Evolutionary conservation across 768 basidiomycete genomes (phyloP), one percentile per base, ranked within the genome.

Genomic region (Serendipita sp.): DNA sequence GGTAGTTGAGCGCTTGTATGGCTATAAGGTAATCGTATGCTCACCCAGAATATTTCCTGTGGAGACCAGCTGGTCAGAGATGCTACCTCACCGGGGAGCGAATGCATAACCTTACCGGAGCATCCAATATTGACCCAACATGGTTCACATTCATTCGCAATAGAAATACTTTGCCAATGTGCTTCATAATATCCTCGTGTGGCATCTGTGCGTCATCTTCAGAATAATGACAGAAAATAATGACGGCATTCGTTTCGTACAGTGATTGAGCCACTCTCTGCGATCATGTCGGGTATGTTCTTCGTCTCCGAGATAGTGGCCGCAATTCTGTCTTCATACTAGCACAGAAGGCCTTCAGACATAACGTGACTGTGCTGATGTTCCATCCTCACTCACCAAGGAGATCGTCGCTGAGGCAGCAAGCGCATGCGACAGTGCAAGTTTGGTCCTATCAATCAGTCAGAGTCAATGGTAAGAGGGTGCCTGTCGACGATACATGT

Each of bases 351-450:
- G 41, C 13, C 7, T 41, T 48, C 23, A 54, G 62, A 63, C 36
- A 10, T 10, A 36, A 41, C 41, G 41, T 63, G 32, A 3, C 2
- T 23, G 28, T 13, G 46, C 35, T 44, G 44, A 47, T 32, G 44
- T 32, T 34, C 18, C 38, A 38, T 52, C 47, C 65, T 66, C 13
- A 67, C 77, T 32, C 66, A 89, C 90, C 72, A 96, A 76, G 8
- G 94, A 96, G 73, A 97, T 95, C 76, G 96, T 97, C 68, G 95
- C 94, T 15, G 92, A 95, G 78, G 96, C 94, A 16, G 94, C 86
- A 47, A 97, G 81, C 0, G 94, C 93, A 73, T 97, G 92, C 15
- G 94, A 96, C 51, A 97, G 75, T 1, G 94, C 93, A 5, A 97
- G 78, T 75, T 96, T 97, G 3, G 94, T 96, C 93, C 93, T 96